phyloP scores from a whole-genome alignment of 805 yeast species.

The Trichomonascus vanleenenianus region DNA sequence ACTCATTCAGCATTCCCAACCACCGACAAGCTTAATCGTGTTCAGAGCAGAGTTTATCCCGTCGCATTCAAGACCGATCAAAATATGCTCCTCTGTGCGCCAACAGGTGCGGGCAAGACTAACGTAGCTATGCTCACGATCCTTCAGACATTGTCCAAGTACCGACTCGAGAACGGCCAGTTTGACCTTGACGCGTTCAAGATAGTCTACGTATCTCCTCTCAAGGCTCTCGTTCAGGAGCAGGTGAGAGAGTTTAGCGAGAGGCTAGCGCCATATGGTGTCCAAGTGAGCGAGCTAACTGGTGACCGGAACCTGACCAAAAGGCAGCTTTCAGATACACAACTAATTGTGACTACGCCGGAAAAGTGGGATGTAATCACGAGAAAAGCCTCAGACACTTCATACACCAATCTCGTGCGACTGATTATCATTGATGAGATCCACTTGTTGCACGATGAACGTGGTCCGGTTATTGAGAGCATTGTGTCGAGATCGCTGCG shows the following conservation, averaged over 20 bases:
- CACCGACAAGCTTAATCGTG: slow-evolving; percentile 61
- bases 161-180: slow-evolving; percentile 41
- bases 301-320: slow-evolving; percentile 80
- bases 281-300: slow-evolving; percentile 76
- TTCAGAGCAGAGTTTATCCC: slow-evolving; percentile 79
- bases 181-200: slow-evolving; percentile 53
- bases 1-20: slow-evolving; percentile 67
- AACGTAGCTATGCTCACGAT: slow-evolving; percentile 88
- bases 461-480: slow-evolving; percentile 92
- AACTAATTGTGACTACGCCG: slow-evolving; percentile 85
- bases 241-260: slow-evolving; percentile 81
- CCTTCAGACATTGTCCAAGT: slow-evolving; percentile 51
- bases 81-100: slow-evolving; percentile 85
- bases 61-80: slow-evolving; percentile 64
- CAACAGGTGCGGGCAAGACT: slow-evolving; percentile 98
- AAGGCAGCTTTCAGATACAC: slow-evolving; percentile 70
- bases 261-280: slow-evolving; percentile 54
- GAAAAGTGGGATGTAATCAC: slow-evolving; percentile 98
- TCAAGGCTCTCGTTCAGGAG: slow-evolving; percentile 92
- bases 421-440: slow-evolving; percentile 85
- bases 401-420: slow-evolving; percentile 56
- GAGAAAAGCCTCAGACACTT: slow-evolving; percentile 63
- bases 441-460: slow-evolving; percentile 83
- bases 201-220: slow-evolving; percentile 84
- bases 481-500: slow-evolving; percentile 71